phyloP scores from a whole-genome alignment of 176 grass and related monocot species.

The Triticum timopheevii region DNA sequence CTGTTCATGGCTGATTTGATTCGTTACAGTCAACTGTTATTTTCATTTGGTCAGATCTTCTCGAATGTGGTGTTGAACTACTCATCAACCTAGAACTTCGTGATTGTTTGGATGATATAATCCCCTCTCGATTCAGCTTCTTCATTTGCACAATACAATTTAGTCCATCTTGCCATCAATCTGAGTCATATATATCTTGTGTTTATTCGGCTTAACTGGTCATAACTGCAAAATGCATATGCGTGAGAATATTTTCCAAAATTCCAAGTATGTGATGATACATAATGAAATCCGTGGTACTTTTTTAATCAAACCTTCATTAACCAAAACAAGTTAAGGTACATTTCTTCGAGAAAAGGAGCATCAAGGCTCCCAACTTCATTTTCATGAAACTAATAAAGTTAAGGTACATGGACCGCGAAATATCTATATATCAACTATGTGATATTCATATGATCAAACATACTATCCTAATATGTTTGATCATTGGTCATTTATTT shows the following conservation, averaged over 20 bases:
- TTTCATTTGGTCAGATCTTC: too few relatives aligned
- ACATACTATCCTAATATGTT: neutral
- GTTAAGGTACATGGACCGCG: neutral
- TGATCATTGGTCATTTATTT: neutral
- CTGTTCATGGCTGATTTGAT: too few relatives aligned
- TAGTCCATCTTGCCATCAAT: neutral
- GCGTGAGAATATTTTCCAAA: neutral
- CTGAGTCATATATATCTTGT: neutral
- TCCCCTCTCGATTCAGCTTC: too few relatives aligned
- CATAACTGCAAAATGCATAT: neutral
- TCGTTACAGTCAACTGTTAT: too few relatives aligned
- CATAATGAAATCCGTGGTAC: neutral
- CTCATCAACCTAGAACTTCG: too few relatives aligned
- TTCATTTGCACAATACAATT: too few relatives aligned
- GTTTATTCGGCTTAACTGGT: neutral
- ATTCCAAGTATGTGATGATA: neutral
- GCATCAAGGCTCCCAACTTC: too few relatives aligned
- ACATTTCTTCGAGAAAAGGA: neutral
- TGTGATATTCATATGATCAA: neutral
- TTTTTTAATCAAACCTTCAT: neutral
- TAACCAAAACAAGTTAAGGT: neutral
- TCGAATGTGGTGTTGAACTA: too few relatives aligned
- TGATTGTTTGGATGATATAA: too few relatives aligned
- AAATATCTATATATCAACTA: neutral
- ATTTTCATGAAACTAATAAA: neutral